Base-by-base conservation (phyloP, 2,329 filamentous ascomycete species). In the Monosporascus sp. region DNA sequence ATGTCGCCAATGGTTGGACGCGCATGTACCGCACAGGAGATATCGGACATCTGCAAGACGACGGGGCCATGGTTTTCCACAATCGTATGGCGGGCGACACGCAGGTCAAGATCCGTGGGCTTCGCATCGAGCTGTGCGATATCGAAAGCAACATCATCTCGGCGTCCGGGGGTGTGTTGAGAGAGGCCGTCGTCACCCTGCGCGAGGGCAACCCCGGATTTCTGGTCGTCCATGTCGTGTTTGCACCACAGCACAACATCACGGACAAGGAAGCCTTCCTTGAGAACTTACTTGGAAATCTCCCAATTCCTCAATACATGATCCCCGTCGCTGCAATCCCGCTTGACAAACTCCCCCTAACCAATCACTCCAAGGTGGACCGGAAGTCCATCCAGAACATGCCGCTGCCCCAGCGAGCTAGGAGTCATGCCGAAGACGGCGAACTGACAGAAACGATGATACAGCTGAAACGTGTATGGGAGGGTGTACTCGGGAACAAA, bases 71-170 rank as follows among this genome's bases (percentile, higher is more conserved):
- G 2, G 57, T 67, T 3, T 68, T 68, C 38, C 54, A 70, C 5
- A 72, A 74, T 1, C 68, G 76, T 3, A 63, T 68, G 2, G 58
- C 57, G 0, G 69, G 66, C 2, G 75, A 78, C 60, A 66, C 65
- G 0, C 68, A 74, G 25, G 47, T 64, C 44, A 65, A 65, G 50
- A 20, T 64, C 1, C 51, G 58, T 2, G 63, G 63, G 1, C 15
- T 70, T 27, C 68, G 73, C 1, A 53, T 72, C 3, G 70, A 75
- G 24, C 59, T 75, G 0, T 55, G 65, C 14, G 72, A 74, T 9
- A 37, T 74, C 3, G 70, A 71, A 46, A 47, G 6, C 18, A 50
- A 35, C 14, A 56, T 67, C 14, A n/a, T 67, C 1, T 2, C 37
- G 1, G 48, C 55, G 0, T 20, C 59, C 0, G 37, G 47, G 1